A percentile compares a stretch with the other conserved stretches of the same genome.
These are phyloP conservation scores for Leccinum truebloodii DNA, from an alignment of 768 basidiomycete species.

Conservation along the genomic window DNA sequence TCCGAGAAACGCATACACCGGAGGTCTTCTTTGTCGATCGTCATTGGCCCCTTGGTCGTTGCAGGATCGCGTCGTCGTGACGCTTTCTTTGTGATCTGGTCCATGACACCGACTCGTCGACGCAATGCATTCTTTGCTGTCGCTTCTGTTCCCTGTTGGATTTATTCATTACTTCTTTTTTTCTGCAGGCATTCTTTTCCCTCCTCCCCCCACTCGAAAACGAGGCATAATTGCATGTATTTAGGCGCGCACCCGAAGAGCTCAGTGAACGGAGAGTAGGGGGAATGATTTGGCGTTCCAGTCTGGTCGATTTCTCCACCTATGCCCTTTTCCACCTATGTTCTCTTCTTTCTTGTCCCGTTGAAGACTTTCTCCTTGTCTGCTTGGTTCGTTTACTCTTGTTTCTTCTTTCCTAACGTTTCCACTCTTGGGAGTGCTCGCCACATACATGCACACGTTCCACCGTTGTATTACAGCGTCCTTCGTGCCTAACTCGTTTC, in stretches of 20 bases:
- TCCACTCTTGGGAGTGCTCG: constrained; percentile 1
- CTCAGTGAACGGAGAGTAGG: constrained; percentile 13
- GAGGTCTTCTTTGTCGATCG: not conserved
- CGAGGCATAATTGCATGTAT: constrained; percentile 20
- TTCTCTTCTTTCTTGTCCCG: constrained; percentile 1
- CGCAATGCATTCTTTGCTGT: constrained; percentile 16
- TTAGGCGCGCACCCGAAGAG: constrained; percentile 13
- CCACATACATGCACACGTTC: not conserved
- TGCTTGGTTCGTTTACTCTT: constrained; percentile 23
- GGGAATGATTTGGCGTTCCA: constrained; percentile 5
- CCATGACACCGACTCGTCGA: constrained; percentile 1
- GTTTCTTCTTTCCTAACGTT: constrained; percentile 11
- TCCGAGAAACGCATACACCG: not conserved
- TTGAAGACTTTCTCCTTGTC: constrained; percentile 11
- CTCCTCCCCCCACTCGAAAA: constrained; percentile 11
- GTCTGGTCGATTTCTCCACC: not conserved
- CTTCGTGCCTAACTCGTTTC: constrained; percentile 3
- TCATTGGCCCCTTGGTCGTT: constrained; percentile 1
- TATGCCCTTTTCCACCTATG: not conserved
- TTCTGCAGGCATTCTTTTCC: constrained; percentile 30
- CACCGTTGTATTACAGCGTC: constrained; percentile 21
- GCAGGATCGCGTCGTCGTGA: constrained; percentile 4
- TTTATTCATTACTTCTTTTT: constrained; percentile 33
- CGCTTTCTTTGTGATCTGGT: constrained; percentile 4
- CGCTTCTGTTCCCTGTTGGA: constrained; percentile 22